These are phyloP conservation scores for Globisporangium takayamanum DNA, from an alignment of 352 stramenopile species.

Conservation along the genomic window DNA sequence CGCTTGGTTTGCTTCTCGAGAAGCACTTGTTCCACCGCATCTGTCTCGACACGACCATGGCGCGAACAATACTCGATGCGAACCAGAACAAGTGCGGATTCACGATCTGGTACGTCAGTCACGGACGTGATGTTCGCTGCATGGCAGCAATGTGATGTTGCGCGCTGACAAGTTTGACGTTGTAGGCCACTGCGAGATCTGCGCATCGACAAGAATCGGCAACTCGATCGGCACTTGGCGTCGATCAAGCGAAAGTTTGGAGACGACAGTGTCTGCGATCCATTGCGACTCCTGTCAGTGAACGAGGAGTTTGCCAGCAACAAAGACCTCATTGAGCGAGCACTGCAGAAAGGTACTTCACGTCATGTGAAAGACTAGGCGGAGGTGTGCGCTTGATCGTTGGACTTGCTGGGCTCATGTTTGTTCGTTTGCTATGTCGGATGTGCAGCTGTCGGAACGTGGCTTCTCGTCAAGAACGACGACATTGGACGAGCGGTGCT, in stretches of 20 bases:
- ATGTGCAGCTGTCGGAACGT: slow-evolving; percentile 9
- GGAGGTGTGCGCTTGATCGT: not conserved
- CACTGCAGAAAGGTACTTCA: not conserved
- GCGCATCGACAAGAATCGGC: not conserved
- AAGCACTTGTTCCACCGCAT: slow-evolving; percentile 13
- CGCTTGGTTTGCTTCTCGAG: slow-evolving; percentile 13
- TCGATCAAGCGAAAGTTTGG: not conserved
- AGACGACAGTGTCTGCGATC: not conserved
- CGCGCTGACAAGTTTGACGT: not conserved
- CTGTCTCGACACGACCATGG: slow-evolving; percentile 3
- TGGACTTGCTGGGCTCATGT: not conserved
- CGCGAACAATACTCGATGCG: not conserved
- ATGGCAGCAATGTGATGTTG: too few species aligned
- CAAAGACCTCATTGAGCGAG: not conserved
- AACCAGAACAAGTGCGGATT: slow-evolving; percentile 5
- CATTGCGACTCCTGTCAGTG: not conserved
- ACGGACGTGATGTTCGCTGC: too few species aligned
- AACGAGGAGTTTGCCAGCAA: not conserved
- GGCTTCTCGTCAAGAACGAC: slow-evolving; percentile 14
- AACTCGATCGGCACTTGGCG: not conserved
- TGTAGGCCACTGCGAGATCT: not conserved
- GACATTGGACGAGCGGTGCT: slow-evolving; percentile 14
- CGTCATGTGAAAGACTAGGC: too few species aligned
- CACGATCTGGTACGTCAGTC: slow-evolving; percentile 2
- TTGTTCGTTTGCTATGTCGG: not conserved